Evolutionary conservation across 768 basidiomycete genomes (phyloP), one percentile per base, ranked within the genome.

Genomic region (Clitopilus hobsonii): DNA sequence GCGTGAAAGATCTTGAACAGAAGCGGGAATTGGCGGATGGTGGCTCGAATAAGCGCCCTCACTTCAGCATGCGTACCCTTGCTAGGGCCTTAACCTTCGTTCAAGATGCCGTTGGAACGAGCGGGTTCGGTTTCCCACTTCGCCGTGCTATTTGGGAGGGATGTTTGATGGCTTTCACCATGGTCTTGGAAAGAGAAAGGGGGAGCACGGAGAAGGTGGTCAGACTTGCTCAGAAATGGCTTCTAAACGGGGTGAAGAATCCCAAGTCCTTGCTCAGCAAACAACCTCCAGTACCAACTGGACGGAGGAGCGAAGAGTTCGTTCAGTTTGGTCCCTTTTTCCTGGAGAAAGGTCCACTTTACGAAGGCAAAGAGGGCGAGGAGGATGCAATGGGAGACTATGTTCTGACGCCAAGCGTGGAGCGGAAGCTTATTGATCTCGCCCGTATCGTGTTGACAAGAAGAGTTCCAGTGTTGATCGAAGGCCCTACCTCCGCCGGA

Each of bases 61-160:
- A 98, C 69, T 99, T 88, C 76, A 98, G 92, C 71, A 96, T 98
- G 91, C 87, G 97, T 20, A 98, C 96, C 0, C 78, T 99, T 56
- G 78, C 91, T 4, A 88, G 97, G 51, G 93, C 94, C 0, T 75
- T 99, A 49, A 91, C 84, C 0, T 98, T 97, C 68, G 89, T 94
- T 1, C 84, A 90, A 1, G 90, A 96, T 58, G 87, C 88, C 45
- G 84, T 89, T 0, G 73, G 41, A 4, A 18, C 10, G 3, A 11
- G 41, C 22, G 41, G 41, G 22, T 45, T 45, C 41, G 41, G 41
- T 18, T 98, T 91, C 61, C 86, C 92, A 24, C 72, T 98, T 7
- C 83, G 94, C 30, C 77, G 97, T 36, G 86, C 91, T 1, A 74
- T 98, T 18, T 98, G 92, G 91, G 97, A 98, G 69, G 96, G 97